These are phyloP conservation scores for Entrophospora sp. DNA, from an alignment of 192 early-diverging fungal species.

Conservation along the genomic window DNA sequence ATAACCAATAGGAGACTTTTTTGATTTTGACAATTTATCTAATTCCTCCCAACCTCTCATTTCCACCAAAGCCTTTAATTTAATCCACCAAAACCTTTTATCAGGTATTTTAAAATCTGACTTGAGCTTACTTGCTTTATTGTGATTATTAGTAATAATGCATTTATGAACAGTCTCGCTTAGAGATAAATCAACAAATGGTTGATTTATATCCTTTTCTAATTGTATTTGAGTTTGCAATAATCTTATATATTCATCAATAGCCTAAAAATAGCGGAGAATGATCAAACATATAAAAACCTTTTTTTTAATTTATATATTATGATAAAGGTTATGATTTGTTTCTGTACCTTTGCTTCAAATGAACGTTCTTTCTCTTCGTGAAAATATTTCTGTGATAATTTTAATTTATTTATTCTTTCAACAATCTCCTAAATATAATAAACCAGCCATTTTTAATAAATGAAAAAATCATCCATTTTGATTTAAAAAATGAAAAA, in stretches of 20 bases:
- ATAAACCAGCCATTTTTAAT: background rate
- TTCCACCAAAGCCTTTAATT: constrained; percentile 69
- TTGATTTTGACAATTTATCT: constrained; percentile 66
- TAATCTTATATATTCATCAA: constrained; percentile 75
- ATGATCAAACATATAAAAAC: background rate
- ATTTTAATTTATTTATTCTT: constrained; percentile 62
- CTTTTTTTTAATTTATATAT: too few relatives aligned
- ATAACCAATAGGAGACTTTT: constrained; percentile 76
- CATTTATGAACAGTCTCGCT: constrained; percentile 82
- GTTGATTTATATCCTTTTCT: constrained; percentile 59
- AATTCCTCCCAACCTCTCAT: constrained; percentile 81
- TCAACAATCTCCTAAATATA: constrained; percentile 39
- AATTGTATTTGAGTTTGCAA: constrained; percentile 65
- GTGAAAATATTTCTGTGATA: constrained; percentile 59
- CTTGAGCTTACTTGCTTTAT: constrained; percentile 67
- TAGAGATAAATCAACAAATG: constrained; percentile 64
- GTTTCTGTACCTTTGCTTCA: constrained; percentile 66
- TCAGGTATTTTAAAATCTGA: constrained; percentile 85
- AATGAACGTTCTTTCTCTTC: constrained; percentile 61
- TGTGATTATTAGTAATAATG: constrained; percentile 59
- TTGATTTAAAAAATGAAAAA: too few relatives aligned
- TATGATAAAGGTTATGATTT: too few relatives aligned
- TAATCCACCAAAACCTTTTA: constrained; percentile 85
- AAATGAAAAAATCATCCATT: background rate
- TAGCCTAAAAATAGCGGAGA: constrained; percentile 35